Percentiles rank a stretch among this genome's conserved stretches.
These are phyloP conservation scores for Geopyxis carbonaria DNA, from an alignment of 495 filamentous ascomycete genomes.

Conservation along the genomic window DNA sequence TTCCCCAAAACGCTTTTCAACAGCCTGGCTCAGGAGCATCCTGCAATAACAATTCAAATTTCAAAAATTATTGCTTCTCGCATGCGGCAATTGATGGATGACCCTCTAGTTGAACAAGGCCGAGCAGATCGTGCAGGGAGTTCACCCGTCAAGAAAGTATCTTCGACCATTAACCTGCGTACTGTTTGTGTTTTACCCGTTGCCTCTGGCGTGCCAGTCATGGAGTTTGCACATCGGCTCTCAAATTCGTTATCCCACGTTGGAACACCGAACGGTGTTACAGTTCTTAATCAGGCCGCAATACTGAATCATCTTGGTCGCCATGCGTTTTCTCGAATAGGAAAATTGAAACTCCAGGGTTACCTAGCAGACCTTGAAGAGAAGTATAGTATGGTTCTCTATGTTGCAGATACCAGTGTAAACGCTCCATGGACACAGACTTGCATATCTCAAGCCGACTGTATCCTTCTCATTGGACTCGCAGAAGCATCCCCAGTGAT, in stretches of 20 bases:
- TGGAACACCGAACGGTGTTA: slow-evolving; percentile 73
- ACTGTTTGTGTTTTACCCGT: slow-evolving; percentile 87
- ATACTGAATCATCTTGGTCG: slow-evolving; percentile 88
- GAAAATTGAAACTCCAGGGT: slow-evolving; percentile 86
- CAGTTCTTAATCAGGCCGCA: slow-evolving; percentile 78
- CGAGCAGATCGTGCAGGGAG: slow-evolving; percentile 24
- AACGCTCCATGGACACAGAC: slow-evolving; percentile 97
- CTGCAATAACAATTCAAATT: slow-evolving; percentile 95
- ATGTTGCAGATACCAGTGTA: slow-evolving; percentile 93
- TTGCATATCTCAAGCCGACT: slow-evolving; percentile 90
- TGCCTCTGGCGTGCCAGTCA: slow-evolving; percentile 77
- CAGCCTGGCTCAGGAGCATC: slow-evolving; percentile 88
- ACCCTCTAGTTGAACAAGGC: slow-evolving; percentile 48
- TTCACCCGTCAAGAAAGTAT: slow-evolving; percentile 46
- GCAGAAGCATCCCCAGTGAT: slow-evolving; percentile 80
- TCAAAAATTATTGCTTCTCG: slow-evolving; percentile 94
- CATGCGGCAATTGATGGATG: slow-evolving; percentile 78
- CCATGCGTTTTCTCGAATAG: slow-evolving; percentile 94
- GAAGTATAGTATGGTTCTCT: slow-evolving; percentile 87
- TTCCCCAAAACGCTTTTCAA: slow-evolving; percentile 95
- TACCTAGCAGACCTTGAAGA: slow-evolving; percentile 95
- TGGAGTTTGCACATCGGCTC: slow-evolving; percentile 84
- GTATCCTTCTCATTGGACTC: slow-evolving; percentile 77
- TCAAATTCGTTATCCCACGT: slow-evolving; percentile 76
- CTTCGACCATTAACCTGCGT: slow-evolving; percentile 77